Base-by-base conservation (phyloP, 805 yeast genomes). In the Blastobotrys parvus region DNA sequence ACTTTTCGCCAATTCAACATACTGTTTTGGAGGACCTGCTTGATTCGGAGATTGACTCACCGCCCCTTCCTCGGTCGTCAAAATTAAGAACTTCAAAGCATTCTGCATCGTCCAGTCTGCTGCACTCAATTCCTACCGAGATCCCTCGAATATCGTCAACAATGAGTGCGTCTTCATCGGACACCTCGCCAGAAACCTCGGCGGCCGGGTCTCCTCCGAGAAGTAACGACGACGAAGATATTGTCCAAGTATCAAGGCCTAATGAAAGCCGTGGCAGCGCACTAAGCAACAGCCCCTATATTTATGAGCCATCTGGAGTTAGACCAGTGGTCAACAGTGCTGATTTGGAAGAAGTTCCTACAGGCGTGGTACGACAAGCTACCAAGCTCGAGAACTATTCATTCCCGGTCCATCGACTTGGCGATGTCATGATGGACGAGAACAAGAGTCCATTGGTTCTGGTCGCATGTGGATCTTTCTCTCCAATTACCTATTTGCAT, bases 381-480 rank as follows among this genome's bases (percentile, higher is more conserved):
- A 77, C 76, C 48, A 65, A 64, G 10, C 63, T 89, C 20, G 74
- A 72, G 11, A 73, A 76, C 38, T 92, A 92, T 64, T 62, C 69
- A 45, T 92, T 92, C 62, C 98, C 98, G 2, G 75, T 82, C 1
- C 97, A 92, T 64, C 69, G 97, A 46, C 69, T 90, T 42, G 81
- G 85, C 23, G 76, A 78, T 19, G 72, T 72, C 43, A 63, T 89
- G 55, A 65, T 75, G 45, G 92, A 87, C 56, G 77, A 82, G 44
- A 69, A 80, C 48, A 90, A 90, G 64, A 72, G 78, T 52, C 98
- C 98, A 1, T 70, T 92, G 51, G 97, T 92, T 10, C 75, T 92
- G 42, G 97, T 92, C 21, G 97, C 97, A 1, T 92, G 98, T 65
- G 98, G 98, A 6, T 87, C 96, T 2, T 92, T 90, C 58, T 84